Percentiles rank a stretch among this genome's conserved stretches.
These are phyloP conservation scores for Antitrichia curtipendula DNA, from an alignment of 225 moss, liverwort and hornwort species.

Conservation along the genomic window DNA sequence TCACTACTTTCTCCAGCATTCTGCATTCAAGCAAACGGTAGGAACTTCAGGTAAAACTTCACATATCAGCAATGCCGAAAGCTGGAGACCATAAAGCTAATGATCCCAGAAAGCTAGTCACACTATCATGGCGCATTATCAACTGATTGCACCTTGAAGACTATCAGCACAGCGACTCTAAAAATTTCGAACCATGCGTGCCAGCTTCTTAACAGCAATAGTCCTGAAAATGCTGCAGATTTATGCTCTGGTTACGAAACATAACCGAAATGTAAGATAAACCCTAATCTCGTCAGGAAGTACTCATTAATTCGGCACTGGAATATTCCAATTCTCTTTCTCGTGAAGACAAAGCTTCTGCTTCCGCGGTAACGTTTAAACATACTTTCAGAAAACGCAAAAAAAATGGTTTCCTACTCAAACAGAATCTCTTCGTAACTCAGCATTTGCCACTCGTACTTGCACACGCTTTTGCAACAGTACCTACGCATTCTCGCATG, in stretches of 20 bases:
- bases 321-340: not conserved
- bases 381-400: not conserved
- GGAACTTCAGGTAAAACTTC: not conserved
- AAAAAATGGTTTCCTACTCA: not conserved
- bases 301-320: not conserved
- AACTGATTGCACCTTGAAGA: not conserved
- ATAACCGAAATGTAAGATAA: not conserved
- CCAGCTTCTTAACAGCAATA: not conserved
- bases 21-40: not conserved
- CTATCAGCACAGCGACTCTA: not conserved
- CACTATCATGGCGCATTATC: not conserved
- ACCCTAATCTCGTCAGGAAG: not conserved
- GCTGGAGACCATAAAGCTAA: not conserved
- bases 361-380: not conserved
- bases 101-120: not conserved
- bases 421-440: not conserved
- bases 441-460: not conserved
- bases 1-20: slow-evolving; percentile 10
- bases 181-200: not conserved
- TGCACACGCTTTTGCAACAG: not conserved
- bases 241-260: not conserved
- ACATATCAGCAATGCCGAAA: not conserved
- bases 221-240: not conserved
- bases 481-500: not conserved
- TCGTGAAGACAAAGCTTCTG: not conserved